phyloP scores from a whole-genome alignment of 768 basidiomycete species.

The Auricularia heimuer region DNA sequence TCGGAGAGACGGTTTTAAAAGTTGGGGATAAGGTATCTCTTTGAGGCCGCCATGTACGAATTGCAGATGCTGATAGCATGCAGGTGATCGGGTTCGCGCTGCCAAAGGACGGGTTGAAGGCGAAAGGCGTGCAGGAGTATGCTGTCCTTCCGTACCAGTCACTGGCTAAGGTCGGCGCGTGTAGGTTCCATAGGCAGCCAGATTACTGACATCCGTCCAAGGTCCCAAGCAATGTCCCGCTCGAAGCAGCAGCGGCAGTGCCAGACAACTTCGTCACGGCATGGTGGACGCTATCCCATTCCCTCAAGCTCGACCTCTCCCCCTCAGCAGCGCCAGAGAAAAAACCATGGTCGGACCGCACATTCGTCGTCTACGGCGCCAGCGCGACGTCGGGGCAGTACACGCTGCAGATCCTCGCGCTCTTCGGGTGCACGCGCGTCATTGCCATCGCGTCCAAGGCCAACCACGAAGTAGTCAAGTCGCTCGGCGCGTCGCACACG shows the following conservation, averaged over 20 bases:
- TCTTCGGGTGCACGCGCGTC: slow-evolving; percentile 34
- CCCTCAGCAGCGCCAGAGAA: slow-evolving; percentile 27
- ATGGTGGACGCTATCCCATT: slow-evolving; percentile 31
- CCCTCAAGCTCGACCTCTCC: slow-evolving; percentile 26
- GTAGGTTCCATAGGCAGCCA: neutral
- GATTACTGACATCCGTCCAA: slow-evolving; percentile 10
- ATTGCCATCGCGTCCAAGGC: slow-evolving; percentile 33
- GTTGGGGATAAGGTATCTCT: slow-evolving; percentile 30
- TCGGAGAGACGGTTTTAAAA: slow-evolving; percentile 20
- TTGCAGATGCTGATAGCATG: slow-evolving; percentile 7
- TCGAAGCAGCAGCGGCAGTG: slow-evolving; percentile 30
- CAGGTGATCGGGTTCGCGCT: slow-evolving; percentile 22
- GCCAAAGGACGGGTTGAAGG: slow-evolving; percentile 12
- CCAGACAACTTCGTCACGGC: slow-evolving; percentile 36
- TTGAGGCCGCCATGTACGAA: neutral
- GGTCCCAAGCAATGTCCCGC: slow-evolving; percentile 31
- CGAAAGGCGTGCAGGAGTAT: slow-evolving; percentile 32
- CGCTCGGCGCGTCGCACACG: slow-evolving; percentile 30
- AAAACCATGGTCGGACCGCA: slow-evolving; percentile 19
- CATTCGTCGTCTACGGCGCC: slow-evolving; percentile 38
- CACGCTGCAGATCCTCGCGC: slow-evolving; percentile 27
- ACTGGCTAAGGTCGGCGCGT: slow-evolving; percentile 29
- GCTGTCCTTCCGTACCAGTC: slow-evolving; percentile 20
- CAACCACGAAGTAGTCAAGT: slow-evolving; percentile 29
- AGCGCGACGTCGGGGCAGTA: slow-evolving; percentile 30